These are phyloP conservation scores for Aspergillus persii DNA, from an alignment of 2,329 filamentous ascomycete species.

Conservation along the genomic window DNA sequence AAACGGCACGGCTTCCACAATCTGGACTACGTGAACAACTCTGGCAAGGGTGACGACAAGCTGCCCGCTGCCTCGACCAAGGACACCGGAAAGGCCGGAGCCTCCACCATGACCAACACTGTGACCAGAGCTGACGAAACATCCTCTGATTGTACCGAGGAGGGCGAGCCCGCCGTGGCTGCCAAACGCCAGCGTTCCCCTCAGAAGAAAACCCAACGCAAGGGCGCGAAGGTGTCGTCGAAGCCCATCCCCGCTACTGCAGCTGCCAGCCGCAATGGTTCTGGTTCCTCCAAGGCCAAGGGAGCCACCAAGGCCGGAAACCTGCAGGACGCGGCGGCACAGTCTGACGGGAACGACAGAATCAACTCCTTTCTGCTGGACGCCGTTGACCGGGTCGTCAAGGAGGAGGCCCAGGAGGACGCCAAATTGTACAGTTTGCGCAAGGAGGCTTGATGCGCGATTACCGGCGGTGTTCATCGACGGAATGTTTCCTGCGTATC, in stretches of 20 bases:
- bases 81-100: neutral
- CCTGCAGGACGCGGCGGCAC: neutral
- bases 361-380: neutral
- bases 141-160: neutral
- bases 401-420: neutral
- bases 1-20: slow-evolving; percentile 24
- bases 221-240: slow-evolving; percentile 18
- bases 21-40: slow-evolving; percentile 3
- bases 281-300: neutral
- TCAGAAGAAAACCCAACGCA: slow-evolving; percentile 10
- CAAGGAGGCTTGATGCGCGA: neutral
- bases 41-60: neutral
- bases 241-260: slow-evolving; percentile 20
- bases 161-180: neutral
- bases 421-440: neutral
- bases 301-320: neutral
- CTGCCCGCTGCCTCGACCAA: neutral
- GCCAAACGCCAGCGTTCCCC: neutral
- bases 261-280: neutral
- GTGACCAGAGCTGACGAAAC: neutral
- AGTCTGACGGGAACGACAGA: neutral
- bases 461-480: neutral
- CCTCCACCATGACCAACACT: neutral
- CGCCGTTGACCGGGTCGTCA: neutral
- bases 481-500: no score